A percentile compares a stretch with the other conserved stretches of the same genome.
Evolutionary conservation across 2,329 filamentous ascomycete species (phyloP).

Genomic region (Fusarium sacchari): DNA sequence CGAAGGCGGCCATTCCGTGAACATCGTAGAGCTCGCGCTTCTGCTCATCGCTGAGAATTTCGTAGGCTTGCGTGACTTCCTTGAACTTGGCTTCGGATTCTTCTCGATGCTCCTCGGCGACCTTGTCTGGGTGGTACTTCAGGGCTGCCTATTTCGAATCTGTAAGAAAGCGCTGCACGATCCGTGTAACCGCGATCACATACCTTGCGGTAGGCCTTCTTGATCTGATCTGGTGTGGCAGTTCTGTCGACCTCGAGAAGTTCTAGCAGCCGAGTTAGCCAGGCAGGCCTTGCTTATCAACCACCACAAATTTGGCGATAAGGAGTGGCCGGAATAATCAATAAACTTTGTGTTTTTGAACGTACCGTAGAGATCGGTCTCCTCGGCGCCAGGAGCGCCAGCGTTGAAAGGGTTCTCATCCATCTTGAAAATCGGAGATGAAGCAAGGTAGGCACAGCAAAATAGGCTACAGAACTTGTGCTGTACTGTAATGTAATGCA

Average conservation of each 20-base stretch:
- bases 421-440: conserved; percentile 35
- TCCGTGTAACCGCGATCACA: conserved; percentile 35
- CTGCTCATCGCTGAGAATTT: conserved; percentile 95
- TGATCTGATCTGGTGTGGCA: conserved; percentile 83
- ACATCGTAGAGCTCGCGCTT: conserved; percentile 92
- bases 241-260: conserved; percentile 79
- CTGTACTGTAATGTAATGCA: conserved; percentile 39
- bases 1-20: conserved; percentile 96
- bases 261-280: conserved; percentile 60
- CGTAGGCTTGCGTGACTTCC: conserved; percentile 90
- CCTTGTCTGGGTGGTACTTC: conserved; percentile 94
- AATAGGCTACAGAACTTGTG: conserved; percentile 10
- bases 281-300: conserved; percentile 4
- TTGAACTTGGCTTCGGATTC: conserved; percentile 95
- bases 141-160: conserved; percentile 75
- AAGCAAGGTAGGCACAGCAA: neutral
- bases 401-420: conserved; percentile 40
- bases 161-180: conserved; percentile 19
- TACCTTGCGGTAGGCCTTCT: conserved; percentile 96
- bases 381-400: conserved; percentile 47
- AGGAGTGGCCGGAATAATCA: neutral
- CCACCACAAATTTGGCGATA: neutral
- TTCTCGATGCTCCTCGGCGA: conserved; percentile 83
- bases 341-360: neutral
- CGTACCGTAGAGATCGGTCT: conserved; percentile 72